phyloP scores from a whole-genome alignment of 192 early-diverging fungal genomes.

The Haplosporangium gracile region DNA sequence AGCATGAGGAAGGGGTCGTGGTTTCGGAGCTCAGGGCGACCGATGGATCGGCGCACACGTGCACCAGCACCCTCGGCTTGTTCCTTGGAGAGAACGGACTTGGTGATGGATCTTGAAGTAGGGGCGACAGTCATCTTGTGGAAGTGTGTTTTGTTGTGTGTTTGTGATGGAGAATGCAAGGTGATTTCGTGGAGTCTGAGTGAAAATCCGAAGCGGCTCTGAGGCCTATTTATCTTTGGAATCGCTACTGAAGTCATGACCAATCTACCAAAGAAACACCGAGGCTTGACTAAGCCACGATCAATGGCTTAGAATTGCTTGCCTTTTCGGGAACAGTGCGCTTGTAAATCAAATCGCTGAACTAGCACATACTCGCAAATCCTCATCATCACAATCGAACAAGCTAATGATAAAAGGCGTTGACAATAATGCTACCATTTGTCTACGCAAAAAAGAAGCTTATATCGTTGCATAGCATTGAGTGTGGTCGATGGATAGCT shows the following conservation, averaged over 20 bases:
- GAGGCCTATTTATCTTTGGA: background rate
- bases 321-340: background rate
- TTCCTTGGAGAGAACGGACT: constrained; percentile 28
- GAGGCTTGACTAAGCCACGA: background rate
- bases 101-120: constrained; percentile 25
- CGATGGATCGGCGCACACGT: constrained; percentile 83
- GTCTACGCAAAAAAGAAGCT: too few species aligned
- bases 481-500: too few species aligned
- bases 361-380: too few species aligned
- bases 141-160: background rate
- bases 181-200: background rate
- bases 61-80: constrained; percentile 87
- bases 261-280: too few species aligned
- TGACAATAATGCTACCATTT: too few species aligned
- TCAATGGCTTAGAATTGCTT: background rate
- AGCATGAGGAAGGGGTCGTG: constrained; percentile 59
- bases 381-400: too few species aligned
- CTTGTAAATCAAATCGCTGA: background rate
- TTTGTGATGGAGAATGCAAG: background rate
- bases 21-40: constrained; percentile 59
- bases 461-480: too few species aligned
- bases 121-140: constrained; percentile 2
- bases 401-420: background rate
- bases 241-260: too few species aligned
- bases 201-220: background rate